phyloP scores from a whole-genome alignment of 2,329 filamentous ascomycete species.

The Gyromitra esculenta region DNA sequence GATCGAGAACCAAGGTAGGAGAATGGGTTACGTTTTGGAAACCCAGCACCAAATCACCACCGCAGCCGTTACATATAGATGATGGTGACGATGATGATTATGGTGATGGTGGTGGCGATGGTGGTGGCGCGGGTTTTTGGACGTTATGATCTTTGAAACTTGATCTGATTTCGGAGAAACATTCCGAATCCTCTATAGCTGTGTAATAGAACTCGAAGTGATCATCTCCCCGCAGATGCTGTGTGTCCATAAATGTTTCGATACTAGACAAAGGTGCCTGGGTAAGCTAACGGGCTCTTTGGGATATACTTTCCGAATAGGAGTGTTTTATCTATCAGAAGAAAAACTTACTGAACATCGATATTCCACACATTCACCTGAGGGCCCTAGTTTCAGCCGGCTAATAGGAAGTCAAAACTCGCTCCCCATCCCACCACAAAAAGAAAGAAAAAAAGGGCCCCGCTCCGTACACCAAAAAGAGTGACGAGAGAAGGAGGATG shows the following conservation, averaged over 20 bases:
- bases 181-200: conserved; percentile 15
- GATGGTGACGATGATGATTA: background rate
- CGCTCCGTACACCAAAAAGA: background rate
- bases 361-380: background rate
- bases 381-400: background rate
- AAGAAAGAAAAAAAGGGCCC: background rate
- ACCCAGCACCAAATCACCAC: conserved; percentile 4
- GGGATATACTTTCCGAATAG: background rate
- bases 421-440: background rate
- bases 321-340: conserved; percentile 19
- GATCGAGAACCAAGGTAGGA: conserved; percentile 21
- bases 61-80: background rate
- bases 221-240: background rate
- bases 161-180: conserved; percentile 1
- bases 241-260: background rate
- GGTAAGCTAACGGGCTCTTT: background rate
- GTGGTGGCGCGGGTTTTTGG: conserved; percentile 7
- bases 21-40: conserved; percentile 24
- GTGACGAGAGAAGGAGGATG: background rate
- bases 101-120: background rate
- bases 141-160: conserved; percentile 15
- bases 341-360: conserved; percentile 13
- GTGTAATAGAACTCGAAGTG: conserved; percentile 5
- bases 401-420: background rate
- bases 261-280: background rate